Conservation (phyloP, 108 stramenopile species). For the Nitzschia sp. region DNA sequence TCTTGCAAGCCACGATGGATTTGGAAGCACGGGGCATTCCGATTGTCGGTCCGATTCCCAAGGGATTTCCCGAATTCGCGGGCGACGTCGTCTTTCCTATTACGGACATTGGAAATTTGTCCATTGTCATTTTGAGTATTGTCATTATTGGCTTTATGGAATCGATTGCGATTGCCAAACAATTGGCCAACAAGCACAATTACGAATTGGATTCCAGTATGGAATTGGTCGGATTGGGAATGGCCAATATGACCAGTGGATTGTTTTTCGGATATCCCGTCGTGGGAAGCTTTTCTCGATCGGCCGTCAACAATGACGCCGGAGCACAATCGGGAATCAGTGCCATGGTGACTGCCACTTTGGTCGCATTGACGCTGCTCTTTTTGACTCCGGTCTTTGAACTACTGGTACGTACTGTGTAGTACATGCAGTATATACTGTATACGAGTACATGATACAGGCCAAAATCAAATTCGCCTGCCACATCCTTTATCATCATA, state of each 20-base stretch:
- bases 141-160: conserved; percentile 79
- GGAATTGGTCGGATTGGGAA: conserved; percentile 79
- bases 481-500: too few relatives aligned
- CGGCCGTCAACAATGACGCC: conserved; percentile 71
- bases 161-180: conserved; percentile 81
- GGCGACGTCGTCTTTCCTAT: conserved; percentile 30
- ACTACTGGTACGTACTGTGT: conserved; percentile 54
- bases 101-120: conserved; percentile 35
- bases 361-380: conserved; percentile 67
- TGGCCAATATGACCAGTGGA: conserved; percentile 70
- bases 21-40: conserved; percentile 54
- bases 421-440: too few relatives aligned
- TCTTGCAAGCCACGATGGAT: conserved; percentile 29
- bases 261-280: conserved; percentile 66
- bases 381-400: conserved; percentile 82
- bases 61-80: conserved; percentile 57
- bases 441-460: background rate
- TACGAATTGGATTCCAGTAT: conserved; percentile 71
- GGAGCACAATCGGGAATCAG: conserved; percentile 70
- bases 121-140: conserved; percentile 39
- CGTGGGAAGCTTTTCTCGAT: conserved; percentile 73
- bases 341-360: conserved; percentile 56
- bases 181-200: conserved; percentile 58
- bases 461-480: too few relatives aligned
- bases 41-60: conserved; percentile 64